phyloP scores from a whole-genome alignment of 2,329 filamentous ascomycete species.

The Fusarium proliferatum region DNA sequence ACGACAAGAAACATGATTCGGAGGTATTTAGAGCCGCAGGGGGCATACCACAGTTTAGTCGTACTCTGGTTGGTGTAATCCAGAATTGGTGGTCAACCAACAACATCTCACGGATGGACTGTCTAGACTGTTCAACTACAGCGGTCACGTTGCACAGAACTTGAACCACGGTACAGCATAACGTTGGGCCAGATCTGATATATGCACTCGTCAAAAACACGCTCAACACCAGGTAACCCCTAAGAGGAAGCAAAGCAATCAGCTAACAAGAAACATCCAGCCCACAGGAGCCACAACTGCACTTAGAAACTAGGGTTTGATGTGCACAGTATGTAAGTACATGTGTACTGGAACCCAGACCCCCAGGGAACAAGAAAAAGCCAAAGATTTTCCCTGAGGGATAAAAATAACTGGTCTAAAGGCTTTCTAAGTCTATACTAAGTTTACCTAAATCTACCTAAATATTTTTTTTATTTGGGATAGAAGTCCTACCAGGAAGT shows the following conservation, averaged over 20 bases:
- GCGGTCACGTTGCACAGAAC: conserved; percentile 1
- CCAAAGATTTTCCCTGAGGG: background rate
- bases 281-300: conserved; percentile 34
- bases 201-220: background rate
- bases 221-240: background rate
- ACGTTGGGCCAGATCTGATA: conserved; percentile 6
- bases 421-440: background rate
- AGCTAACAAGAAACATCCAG: conserved; percentile 13
- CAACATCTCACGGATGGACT: conserved; percentile 10
- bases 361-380: background rate
- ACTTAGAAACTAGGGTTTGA: conserved; percentile 5
- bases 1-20: conserved; percentile 41
- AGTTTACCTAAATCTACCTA: background rate
- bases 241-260: conserved; percentile 26
- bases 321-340: background rate
- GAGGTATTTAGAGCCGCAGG: conserved; percentile 17
- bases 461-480: background rate
- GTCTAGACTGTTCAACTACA: conserved; percentile 13
- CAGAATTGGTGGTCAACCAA: conserved; percentile 10
- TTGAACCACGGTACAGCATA: background rate
- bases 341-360: background rate
- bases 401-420: background rate
- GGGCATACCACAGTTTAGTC: background rate
- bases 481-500: background rate
- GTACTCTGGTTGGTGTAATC: conserved; percentile 16